A percentile compares a stretch with the other conserved stretches of the same genome.
These are phyloP conservation scores for Sugiyamaella novakii DNA, from an alignment of 1,139 yeast genomes.

Conservation along the genomic window DNA sequence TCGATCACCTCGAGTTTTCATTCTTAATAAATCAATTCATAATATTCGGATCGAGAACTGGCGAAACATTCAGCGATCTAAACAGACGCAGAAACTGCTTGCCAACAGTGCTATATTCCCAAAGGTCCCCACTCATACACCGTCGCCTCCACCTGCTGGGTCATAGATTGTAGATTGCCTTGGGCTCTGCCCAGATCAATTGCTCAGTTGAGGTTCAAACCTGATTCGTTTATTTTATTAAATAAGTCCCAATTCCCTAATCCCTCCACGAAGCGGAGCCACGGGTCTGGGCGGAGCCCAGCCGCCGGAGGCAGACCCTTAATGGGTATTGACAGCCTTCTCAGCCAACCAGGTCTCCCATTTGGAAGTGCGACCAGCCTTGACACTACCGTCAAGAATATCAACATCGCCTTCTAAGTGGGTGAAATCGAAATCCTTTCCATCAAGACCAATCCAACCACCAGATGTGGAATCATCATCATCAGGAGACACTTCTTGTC, in stretches of 20 bases:
- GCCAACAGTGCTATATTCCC: conserved; percentile 57
- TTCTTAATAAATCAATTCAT: conserved; percentile 56
- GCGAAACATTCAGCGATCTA: conserved; percentile 46
- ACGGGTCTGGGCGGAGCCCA: conserved; percentile 6
- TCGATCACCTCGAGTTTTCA: conserved; percentile 51
- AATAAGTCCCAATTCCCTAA: too few relatives aligned
- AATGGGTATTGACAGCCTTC: conserved; percentile 44
- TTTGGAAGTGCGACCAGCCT: conserved; percentile 52
- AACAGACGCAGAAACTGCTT: conserved; percentile 48
- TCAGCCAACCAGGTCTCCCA: conserved; percentile 85
- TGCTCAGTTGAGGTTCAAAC: too few relatives aligned
- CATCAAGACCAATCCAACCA: conserved; percentile 52
- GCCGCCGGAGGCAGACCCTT: not conserved
- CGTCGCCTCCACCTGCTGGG: conserved; percentile 16
- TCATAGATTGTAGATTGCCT: not conserved
- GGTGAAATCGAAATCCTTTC: conserved; percentile 56
- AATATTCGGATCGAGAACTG: conserved; percentile 52
- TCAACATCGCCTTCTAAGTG: conserved; percentile 74
- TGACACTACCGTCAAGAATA: conserved; percentile 70
- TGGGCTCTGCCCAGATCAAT: not conserved
- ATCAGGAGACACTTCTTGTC: conserved; percentile 29
- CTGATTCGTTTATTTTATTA: too few relatives aligned
- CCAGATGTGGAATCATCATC: conserved; percentile 37
- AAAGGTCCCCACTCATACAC: conserved; percentile 48
- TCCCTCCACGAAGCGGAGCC: conserved; percentile 1